A percentile compares a stretch with the other conserved stretches of the same genome.
phyloP scores from a whole-genome alignment of 495 filamentous ascomycete genomes.

The Hyaloscypha variabilis region DNA sequence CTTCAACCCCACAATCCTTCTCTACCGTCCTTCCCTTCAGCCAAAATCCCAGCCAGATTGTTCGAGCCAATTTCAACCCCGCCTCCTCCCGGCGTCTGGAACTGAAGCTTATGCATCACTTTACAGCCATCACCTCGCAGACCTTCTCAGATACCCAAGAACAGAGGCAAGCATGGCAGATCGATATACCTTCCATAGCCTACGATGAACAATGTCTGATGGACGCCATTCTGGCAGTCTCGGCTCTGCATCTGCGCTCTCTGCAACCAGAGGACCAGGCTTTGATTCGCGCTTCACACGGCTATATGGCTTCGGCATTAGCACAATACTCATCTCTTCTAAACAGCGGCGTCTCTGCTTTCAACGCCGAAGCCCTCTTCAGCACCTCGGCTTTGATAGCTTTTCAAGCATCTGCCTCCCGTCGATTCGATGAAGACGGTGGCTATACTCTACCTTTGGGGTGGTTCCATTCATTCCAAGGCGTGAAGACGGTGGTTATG shows the following conservation, averaged over 20 bases:
- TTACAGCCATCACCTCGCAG: slow-evolving; percentile 53
- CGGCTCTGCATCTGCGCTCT: slow-evolving; percentile 55
- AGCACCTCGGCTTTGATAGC: slow-evolving; percentile 56
- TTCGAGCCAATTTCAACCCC: slow-evolving; percentile 30
- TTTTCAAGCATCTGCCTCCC: slow-evolving; percentile 58
- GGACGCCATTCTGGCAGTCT: slow-evolving; percentile 58
- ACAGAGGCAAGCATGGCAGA: slow-evolving; percentile 52
- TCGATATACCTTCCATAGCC: slow-evolving; percentile 55
- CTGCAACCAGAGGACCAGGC: slow-evolving; percentile 50
- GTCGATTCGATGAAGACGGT: slow-evolving; percentile 50
- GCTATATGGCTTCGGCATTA: slow-evolving; percentile 59
- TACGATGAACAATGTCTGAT: slow-evolving; percentile 54
- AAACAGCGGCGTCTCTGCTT: slow-evolving; percentile 48
- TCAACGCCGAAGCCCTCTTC: slow-evolving; percentile 58
- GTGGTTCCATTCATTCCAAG: slow-evolving; percentile 63
- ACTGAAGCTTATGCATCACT: slow-evolving; percentile 56
- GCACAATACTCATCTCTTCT: slow-evolving; percentile 54
- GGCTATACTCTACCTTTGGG: slow-evolving; percentile 51
- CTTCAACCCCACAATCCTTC: slow-evolving; percentile 27
- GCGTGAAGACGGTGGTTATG: slow-evolving; percentile 50
- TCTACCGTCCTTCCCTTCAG: slow-evolving; percentile 38
- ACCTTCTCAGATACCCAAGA: slow-evolving; percentile 49
- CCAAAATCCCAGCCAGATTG: slow-evolving; percentile 37
- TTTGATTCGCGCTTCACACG: slow-evolving; percentile 55
- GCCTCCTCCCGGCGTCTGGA: slow-evolving; percentile 50